Evolutionary conservation across 345 rosid species (phyloP).

Genomic region (Raphanus sativus): DNA sequence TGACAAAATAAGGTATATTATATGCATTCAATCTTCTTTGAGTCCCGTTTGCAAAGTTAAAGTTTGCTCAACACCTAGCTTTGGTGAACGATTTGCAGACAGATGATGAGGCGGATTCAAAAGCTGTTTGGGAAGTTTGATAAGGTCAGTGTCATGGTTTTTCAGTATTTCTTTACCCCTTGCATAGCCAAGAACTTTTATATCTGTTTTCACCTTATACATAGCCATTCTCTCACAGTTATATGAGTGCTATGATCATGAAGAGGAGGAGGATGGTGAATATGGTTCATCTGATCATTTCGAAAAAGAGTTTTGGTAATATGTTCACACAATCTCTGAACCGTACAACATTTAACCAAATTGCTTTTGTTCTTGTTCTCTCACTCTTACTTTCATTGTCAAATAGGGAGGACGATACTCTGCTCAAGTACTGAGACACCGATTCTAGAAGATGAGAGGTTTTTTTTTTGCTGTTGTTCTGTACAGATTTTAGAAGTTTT

Average conservation of each 20-base stretch:
- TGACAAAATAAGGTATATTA: too few relatives aligned
- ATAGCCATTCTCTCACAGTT: slow-evolving; percentile 19
- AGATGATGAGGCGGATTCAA: slow-evolving; percentile 48
- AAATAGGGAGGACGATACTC: slow-evolving; percentile 31
- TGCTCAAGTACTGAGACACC: slow-evolving; percentile 3
- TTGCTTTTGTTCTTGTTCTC: slow-evolving; percentile 9
- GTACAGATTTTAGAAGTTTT: neutral
- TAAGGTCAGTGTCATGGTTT: slow-evolving; percentile 29
- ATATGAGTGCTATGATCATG: slow-evolving; percentile 20
- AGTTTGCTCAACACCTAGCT: slow-evolving; percentile 6
- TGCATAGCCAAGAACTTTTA: slow-evolving; percentile 1
- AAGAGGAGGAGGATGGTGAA: neutral
- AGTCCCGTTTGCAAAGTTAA: neutral
- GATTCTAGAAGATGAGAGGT: neutral
- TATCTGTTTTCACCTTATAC: neutral
- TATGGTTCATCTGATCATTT: slow-evolving; percentile 27
- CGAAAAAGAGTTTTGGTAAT: slow-evolving; percentile 27
- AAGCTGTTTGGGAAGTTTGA: slow-evolving; percentile 35
- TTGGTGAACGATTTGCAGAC: slow-evolving; percentile 31
- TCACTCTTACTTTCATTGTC: slow-evolving; percentile 14
- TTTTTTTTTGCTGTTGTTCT: slow-evolving; percentile 9
- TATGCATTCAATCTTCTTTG: neutral
- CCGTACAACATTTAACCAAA: neutral
- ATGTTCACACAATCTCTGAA: slow-evolving; percentile 2
- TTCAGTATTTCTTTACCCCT: neutral